Base-by-base conservation (phyloP, 2,329 filamentous ascomycete genomes). In the Trichoderma semiorbis region DNA sequence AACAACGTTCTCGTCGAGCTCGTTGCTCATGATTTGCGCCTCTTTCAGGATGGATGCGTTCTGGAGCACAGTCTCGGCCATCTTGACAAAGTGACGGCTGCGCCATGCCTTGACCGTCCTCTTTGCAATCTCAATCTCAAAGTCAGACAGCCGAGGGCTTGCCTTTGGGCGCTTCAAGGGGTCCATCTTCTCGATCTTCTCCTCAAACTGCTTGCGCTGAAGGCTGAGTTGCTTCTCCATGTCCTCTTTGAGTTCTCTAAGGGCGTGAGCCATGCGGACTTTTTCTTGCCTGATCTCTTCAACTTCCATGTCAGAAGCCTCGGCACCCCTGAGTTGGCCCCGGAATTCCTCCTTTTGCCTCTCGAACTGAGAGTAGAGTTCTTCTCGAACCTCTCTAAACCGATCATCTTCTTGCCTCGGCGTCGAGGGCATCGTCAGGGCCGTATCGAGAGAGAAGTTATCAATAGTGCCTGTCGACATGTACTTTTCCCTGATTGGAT, bases 11-110 rank as follows among this genome's bases (percentile, higher is more conserved):
- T 98, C 96, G 76, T 96, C 93, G 84, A 99, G 92, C 77, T 97
- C 93, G 76, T 97, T 95, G 83, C 95, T 97, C 93, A 99, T 96
- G 73, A 99, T 91, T 79, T 99, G 96, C 1, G 96, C 96, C 81
- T 99, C 96, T 80, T 99, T 99, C 72, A 99, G 82, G 32, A 91
- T 89, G 8, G 93, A 90, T 3, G 95, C 95, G 79, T 97, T 92
- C 78, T 97, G 94, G 60, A 99, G 85, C 32, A 98, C 91, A 2
- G 91, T 90, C 80, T 98, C 96, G 3, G 95, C 95, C 93, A 99
- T 97, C 70, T 92, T 91, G 72, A 99, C 94, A 77, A 95, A 98
- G 77, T 93, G 93, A 34, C 93, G 90, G 75, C 92, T 88, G 73
- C 90, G 90, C 96, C 96, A 99, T 76, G 92, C 90, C 73, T 88